Evolutionary conservation across 305 asterid species (phyloP), one percentile per base, ranked within the genome.

Genomic region (Rubia tinctorum): DNA sequence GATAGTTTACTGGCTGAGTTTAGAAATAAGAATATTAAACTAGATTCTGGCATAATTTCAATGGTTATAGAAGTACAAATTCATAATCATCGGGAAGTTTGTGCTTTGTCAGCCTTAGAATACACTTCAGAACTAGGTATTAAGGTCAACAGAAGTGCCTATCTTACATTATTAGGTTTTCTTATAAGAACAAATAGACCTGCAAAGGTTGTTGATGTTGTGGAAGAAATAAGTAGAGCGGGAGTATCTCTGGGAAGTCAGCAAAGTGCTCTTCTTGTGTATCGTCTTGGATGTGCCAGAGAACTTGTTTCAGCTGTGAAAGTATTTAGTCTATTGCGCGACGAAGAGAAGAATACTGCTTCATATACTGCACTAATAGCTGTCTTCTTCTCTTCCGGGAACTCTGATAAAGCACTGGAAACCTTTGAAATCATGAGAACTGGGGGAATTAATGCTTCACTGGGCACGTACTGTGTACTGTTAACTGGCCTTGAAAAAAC

Each of bases 171-270:
- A 68, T 75, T 95, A 55, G 98, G 98, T 66, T 80, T 85, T 71
- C 84, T 82, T 68, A 67, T 89, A 17, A 83, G 99, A 79, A 72
- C 77, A 42, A 87, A 86, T 84, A 83, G 84, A 37, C 87, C 82
- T 70, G 80, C 71, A 12, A 83, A 84, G 63, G 88, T 82, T 73
- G 83, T 53, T 22, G 25, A 18, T 53, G 60, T 53, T 53, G 60
- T 92, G 56, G 89, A 81, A 79, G 82, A 81, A 78, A 86, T 89
- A 90, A 79, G 79, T 14, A 66, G 76, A 75, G 81, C 80, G 63
- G 96, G 96, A 51, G 62, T 81, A 69, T 88, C 91, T 65, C 90
- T 85, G 6, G 93, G 99, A 71, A 85, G 87, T 3, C 88, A 92
- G 73, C 75, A 85, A 51, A 89, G 87, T 61, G 83, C 96, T 25